A percentile compares a stretch with the other conserved stretches of the same genome.
phyloP scores from a whole-genome alignment of 2,329 filamentous ascomycete genomes.

The Talaromyces sp. region DNA sequence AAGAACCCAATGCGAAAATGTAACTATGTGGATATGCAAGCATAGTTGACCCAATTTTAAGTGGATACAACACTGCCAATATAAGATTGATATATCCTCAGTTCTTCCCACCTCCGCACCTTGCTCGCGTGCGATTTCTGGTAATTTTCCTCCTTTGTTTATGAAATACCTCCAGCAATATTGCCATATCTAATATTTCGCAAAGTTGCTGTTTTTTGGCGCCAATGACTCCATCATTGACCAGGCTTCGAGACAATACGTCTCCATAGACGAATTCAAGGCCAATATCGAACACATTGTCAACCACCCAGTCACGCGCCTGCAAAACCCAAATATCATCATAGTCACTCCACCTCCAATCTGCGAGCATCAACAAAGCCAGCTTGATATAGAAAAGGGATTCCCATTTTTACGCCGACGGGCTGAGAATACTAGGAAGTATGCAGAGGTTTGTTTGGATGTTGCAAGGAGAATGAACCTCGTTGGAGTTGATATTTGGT shows the following conservation, averaged over 20 bases:
- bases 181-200: neutral
- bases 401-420: constrained; percentile 51
- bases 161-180: neutral
- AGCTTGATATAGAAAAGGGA: constrained; percentile 45
- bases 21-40: neutral
- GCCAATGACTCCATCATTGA: constrained; percentile 82
- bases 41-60: constrained; percentile 20
- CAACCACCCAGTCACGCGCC: constrained; percentile 62
- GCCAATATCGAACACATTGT: constrained; percentile 68
- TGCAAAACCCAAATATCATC: constrained; percentile 70
- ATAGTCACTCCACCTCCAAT: constrained; percentile 74
- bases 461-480: constrained; percentile 54
- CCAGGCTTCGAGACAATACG: constrained; percentile 62
- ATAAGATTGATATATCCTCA: constrained; percentile 63
- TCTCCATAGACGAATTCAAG: constrained; percentile 71
- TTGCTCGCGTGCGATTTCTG: constrained; percentile 43
- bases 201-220: constrained; percentile 74
- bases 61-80: constrained; percentile 77
- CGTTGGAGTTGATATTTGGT: constrained; percentile 73
- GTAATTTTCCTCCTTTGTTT: constrained; percentile 20
- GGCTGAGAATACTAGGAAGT: constrained; percentile 59
- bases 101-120: constrained; percentile 62
- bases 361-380: constrained; percentile 64
- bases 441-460: constrained; percentile 60
- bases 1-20: constrained; percentile 16